Evolutionary conservation across 441 rosid species (phyloP).

Genomic region (Pelargonium cotyledonis): DNA sequence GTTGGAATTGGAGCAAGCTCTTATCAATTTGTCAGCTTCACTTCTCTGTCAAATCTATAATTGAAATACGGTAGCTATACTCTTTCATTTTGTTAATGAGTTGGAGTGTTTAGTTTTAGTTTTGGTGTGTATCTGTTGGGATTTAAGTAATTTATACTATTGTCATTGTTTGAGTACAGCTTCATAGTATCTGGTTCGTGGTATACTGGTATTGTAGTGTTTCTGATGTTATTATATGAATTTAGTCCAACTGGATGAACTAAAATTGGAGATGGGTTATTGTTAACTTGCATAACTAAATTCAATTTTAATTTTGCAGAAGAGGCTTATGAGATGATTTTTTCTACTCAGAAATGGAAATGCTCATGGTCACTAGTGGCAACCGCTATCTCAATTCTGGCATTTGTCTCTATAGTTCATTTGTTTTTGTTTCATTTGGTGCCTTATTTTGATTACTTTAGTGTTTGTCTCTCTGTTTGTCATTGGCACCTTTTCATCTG

Average conservation of each 20-base stretch:
- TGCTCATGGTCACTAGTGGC: conserved; percentile 68
- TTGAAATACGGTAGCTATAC: neutral
- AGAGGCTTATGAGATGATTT: conserved; percentile 32
- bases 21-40: too few relatives aligned
- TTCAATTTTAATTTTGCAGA: conserved; percentile 10
- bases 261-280: neutral
- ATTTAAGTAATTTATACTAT: neutral
- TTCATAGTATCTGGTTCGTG: neutral
- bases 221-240: neutral
- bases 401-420: conserved; percentile 62
- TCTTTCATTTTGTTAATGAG: neutral
- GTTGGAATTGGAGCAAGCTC: conserved; percentile 1
- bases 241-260: neutral
- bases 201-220: neutral
- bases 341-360: conserved; percentile 49
- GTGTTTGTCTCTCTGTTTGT: too few relatives aligned
- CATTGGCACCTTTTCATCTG: too few relatives aligned
- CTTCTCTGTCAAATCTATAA: neutral
- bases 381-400: conserved; percentile 44
- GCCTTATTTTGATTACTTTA: conserved; percentile 58
- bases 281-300: neutral
- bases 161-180: neutral
- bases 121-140: neutral
- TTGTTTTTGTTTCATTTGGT: conserved; percentile 60
- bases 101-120: neutral